Conservation (phyloP, 495 filamentous ascomycete species). For the Trichocladium antarcticum region DNA sequence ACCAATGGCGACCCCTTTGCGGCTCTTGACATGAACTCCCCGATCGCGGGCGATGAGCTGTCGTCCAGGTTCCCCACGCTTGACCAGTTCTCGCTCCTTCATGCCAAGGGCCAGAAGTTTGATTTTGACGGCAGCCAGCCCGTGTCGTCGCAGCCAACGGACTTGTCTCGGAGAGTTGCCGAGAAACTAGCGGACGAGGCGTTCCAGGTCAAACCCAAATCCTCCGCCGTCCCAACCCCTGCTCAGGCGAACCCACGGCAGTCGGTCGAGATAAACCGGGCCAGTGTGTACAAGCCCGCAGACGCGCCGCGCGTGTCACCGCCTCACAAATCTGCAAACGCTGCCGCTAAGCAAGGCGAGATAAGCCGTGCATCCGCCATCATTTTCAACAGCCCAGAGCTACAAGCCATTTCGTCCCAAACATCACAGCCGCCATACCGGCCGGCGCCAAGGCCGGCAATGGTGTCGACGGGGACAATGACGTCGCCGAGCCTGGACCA, state of each 20-base stretch:
- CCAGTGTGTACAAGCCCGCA: constrained; percentile 14
- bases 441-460: constrained; percentile 49
- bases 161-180: constrained; percentile 63
- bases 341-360: constrained; percentile 30
- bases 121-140: constrained; percentile 58
- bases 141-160: constrained; percentile 41
- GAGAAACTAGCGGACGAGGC: constrained; percentile 84
- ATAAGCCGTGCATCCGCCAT: constrained; percentile 44
- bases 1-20: constrained; percentile 79
- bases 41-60: constrained; percentile 58
- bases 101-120: constrained; percentile 77
- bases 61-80: constrained; percentile 79
- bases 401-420: constrained; percentile 40
- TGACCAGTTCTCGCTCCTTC: constrained; percentile 84
- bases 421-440: constrained; percentile 40
- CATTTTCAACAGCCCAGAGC: constrained; percentile 42
- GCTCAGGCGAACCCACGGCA: constrained; percentile 23
- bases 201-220: constrained; percentile 25
- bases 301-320: constrained; percentile 15
- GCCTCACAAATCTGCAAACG: constrained; percentile 28
- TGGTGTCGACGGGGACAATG: constrained; percentile 94
- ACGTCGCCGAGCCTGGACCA: constrained; percentile 56
- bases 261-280: constrained; percentile 24
- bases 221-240: constrained; percentile 16
- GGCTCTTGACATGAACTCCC: constrained; percentile 59